Conservation (phyloP, 352 stramenopile genomes). For the Globisporangium sylvaticum region DNA sequence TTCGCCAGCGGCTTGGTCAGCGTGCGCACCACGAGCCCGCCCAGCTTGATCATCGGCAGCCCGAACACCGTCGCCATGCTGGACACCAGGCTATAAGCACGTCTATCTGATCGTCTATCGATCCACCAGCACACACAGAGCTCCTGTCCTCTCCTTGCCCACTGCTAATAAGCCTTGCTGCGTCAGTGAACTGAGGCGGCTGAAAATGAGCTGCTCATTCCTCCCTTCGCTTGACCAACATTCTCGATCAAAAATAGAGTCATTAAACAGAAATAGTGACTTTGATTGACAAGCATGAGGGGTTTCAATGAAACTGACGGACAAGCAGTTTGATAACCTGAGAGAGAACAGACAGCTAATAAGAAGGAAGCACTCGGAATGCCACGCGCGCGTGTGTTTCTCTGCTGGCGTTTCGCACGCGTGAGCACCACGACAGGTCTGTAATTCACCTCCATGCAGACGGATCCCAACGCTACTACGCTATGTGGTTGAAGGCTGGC, state of each 20-base stretch:
- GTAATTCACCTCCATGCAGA: no score
- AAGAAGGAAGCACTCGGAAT: background rate
- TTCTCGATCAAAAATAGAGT: background rate
- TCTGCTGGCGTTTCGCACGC: background rate
- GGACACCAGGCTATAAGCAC: background rate
- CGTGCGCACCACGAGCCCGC: constrained; percentile 74
- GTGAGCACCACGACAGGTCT: no score
- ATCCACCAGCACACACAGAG: background rate
- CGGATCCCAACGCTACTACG: no score
- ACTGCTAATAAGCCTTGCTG: background rate
- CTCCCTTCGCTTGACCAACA: background rate
- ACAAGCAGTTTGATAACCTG: background rate
- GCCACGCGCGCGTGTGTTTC: background rate
- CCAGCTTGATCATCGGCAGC: constrained; percentile 84
- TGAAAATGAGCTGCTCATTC: background rate
- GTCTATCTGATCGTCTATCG: background rate
- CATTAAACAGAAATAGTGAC: background rate
- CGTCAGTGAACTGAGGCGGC: background rate
- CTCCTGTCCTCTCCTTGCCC: background rate
- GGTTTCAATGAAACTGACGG: background rate
- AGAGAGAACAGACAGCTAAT: background rate
- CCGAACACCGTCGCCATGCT: constrained; percentile 27
- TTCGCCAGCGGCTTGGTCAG: constrained; percentile 88
- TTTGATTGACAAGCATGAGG: constrained; percentile 7
- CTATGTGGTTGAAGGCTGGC: no score